Evolutionary conservation across 2,329 filamentous ascomycete genomes (phyloP).

Genomic region (Hymenoscyphus fructigenus): DNA sequence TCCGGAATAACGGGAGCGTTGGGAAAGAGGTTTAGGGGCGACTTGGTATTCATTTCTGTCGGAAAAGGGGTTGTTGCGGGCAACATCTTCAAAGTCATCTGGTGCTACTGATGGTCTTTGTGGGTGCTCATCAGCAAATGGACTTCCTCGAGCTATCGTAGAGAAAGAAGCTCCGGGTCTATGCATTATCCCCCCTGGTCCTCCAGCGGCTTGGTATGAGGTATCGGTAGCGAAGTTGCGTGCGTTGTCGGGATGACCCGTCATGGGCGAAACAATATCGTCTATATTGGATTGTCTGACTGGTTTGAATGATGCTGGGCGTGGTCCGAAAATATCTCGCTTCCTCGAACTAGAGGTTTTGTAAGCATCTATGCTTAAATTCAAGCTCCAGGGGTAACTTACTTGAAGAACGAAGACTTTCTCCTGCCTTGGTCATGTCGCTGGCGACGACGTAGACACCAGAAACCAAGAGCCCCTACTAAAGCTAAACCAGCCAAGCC

Average conservation of each 20-base stretch:
- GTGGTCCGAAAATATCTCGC: slow-evolving; percentile 9
- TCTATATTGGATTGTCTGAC: slow-evolving; percentile 6
- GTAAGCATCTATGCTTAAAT: neutral
- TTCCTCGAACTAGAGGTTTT: slow-evolving; percentile 1
- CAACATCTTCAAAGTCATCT: neutral
- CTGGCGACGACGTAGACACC: slow-evolving; percentile 19
- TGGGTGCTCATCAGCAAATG: slow-evolving; percentile 12
- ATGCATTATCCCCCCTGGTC: slow-evolving; percentile 1
- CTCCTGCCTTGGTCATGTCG: slow-evolving; percentile 12
- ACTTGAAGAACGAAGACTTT: slow-evolving; percentile 22
- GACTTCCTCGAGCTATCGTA: slow-evolving; percentile 3
- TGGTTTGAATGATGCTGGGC: slow-evolving; percentile 9
- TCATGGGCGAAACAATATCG: slow-evolving; percentile 15
- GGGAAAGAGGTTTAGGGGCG: slow-evolving; percentile 7
- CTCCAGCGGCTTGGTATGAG: slow-evolving; percentile 10
- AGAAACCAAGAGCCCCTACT: slow-evolving; percentile 23
- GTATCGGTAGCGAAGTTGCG: slow-evolving; percentile 4
- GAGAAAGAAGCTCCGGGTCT: slow-evolving; percentile 3
- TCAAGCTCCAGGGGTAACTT: neutral
- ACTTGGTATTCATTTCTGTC: neutral
- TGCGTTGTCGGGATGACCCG: slow-evolving; percentile 11
- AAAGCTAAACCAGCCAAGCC: slow-evolving; percentile 23
- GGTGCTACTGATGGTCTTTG: neutral
- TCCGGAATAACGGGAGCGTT: neutral
- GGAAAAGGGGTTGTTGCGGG: slow-evolving; percentile 3